These are phyloP conservation scores for Trichoderma virens DNA, from an alignment of 495 filamentous ascomycete genomes.

Conservation along the genomic window DNA sequence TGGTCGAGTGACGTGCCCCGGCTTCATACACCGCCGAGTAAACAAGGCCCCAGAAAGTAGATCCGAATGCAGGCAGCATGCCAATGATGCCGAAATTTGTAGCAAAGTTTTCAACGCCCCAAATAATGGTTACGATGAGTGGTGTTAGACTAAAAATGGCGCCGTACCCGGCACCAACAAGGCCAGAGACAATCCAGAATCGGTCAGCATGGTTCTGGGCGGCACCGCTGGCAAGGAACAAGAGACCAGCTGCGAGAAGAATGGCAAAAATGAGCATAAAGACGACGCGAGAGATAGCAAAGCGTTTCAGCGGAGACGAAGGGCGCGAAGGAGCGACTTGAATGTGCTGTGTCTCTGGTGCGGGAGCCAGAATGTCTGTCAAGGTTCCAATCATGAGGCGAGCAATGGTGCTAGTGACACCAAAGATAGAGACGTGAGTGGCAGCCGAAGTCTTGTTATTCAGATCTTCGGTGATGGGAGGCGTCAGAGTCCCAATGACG, in stretches of 20 bases:
- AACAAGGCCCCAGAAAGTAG: slow-evolving; percentile 75
- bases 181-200: slow-evolving; percentile 72
- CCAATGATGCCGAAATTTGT: slow-evolving; percentile 97
- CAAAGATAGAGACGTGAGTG: slow-evolving; percentile 87
- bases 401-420: slow-evolving; percentile 81
- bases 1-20: slow-evolving; percentile 32
- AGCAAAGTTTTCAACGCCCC: slow-evolving; percentile 97
- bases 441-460: slow-evolving; percentile 58
- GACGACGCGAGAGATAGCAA: slow-evolving; percentile 64
- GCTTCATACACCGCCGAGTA: slow-evolving; percentile 77
- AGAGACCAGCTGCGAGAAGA: slow-evolving; percentile 67
- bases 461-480: slow-evolving; percentile 41
- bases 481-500: slow-evolving; percentile 77
- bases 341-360: slow-evolving; percentile 32
- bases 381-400: slow-evolving; percentile 78
- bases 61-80: slow-evolving; percentile 78
- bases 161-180: slow-evolving; percentile 86
- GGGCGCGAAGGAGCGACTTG: slow-evolving; percentile 26
- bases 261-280: slow-evolving; percentile 72
- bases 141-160: slow-evolving; percentile 82
- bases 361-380: slow-evolving; percentile 80
- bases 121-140: slow-evolving; percentile 88
- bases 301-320: slow-evolving; percentile 29
- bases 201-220: slow-evolving; percentile 57
- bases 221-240: slow-evolving; percentile 63